phyloP scores from a whole-genome alignment of 2,329 filamentous ascomycete species.

The Nectriaceae sp. region DNA sequence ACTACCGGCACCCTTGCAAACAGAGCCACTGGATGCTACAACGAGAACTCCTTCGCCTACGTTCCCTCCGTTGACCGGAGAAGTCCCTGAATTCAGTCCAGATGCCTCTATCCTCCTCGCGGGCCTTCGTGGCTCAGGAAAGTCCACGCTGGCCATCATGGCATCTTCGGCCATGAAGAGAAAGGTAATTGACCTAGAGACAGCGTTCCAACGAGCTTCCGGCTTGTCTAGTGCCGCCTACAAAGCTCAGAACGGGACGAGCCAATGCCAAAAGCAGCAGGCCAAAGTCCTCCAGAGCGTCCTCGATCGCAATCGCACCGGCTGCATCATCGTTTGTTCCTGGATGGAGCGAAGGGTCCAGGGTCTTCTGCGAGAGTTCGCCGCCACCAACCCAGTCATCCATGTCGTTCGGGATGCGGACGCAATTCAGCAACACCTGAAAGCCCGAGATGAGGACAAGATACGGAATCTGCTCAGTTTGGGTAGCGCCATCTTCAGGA shows the following conservation, averaged over 20 bases:
- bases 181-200: slow-evolving; percentile 69
- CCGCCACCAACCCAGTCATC: slow-evolving; percentile 67
- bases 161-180: slow-evolving; percentile 70
- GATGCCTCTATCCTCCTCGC: slow-evolving; percentile 73
- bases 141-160: slow-evolving; percentile 75
- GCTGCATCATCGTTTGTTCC: slow-evolving; percentile 71
- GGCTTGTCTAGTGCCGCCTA: slow-evolving; percentile 64
- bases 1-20: slow-evolving; percentile 10
- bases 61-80: slow-evolving; percentile 24
- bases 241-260: slow-evolving; percentile 61
- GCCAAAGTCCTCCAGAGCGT: slow-evolving; percentile 61
- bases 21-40: slow-evolving; percentile 21
- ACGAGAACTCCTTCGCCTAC: slow-evolving; percentile 28
- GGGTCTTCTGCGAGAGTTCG: slow-evolving; percentile 61
- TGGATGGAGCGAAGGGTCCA: slow-evolving; percentile 68
- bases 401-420: slow-evolving; percentile 67
- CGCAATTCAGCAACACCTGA: slow-evolving; percentile 65
- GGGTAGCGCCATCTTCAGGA: slow-evolving; percentile 60
- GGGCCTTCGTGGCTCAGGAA: slow-evolving; percentile 73
- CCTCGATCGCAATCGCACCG: slow-evolving; percentile 58
- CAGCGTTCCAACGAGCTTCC: slow-evolving; percentile 64
- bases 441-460: slow-evolving; percentile 55
- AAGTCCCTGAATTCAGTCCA: slow-evolving; percentile 48
- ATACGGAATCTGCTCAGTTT: slow-evolving; percentile 60
- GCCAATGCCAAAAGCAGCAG: slow-evolving; percentile 65